Percentiles rank a stretch among this genome's conserved stretches.
These are phyloP conservation scores for Barnettozyma californica DNA, from an alignment of 805 yeast genomes.

Conservation along the genomic window DNA sequence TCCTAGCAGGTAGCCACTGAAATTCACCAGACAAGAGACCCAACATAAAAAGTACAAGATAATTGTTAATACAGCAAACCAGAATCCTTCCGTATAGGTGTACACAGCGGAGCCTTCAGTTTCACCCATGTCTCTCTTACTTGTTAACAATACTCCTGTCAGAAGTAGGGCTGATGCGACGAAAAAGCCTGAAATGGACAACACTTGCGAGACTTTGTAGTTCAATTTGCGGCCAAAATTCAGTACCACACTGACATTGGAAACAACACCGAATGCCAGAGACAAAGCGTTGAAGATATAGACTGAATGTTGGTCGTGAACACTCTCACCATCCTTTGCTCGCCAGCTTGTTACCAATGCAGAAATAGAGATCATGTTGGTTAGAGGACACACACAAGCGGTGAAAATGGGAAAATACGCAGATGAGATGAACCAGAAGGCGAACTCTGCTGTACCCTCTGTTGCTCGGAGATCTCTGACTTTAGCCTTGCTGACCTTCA, in stretches of 20 bases:
- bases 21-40: slow-evolving; percentile 48
- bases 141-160: slow-evolving; percentile 39
- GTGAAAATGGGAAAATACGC: slow-evolving; percentile 70
- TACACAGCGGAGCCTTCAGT: slow-evolving; percentile 15
- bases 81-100: slow-evolving; percentile 56
- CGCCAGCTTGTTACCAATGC: slow-evolving; percentile 73
- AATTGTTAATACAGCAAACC: slow-evolving; percentile 70
- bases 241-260: slow-evolving; percentile 63
- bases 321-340: slow-evolving; percentile 20
- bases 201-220: slow-evolving; percentile 55
- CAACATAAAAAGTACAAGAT: slow-evolving; percentile 57
- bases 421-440: slow-evolving; percentile 59
- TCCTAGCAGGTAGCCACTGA: slow-evolving; percentile 49
- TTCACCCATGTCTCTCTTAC: slow-evolving; percentile 25
- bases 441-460: slow-evolving; percentile 16
- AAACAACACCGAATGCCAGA: slow-evolving; percentile 56
- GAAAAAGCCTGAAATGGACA: slow-evolving; percentile 63
- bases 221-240: slow-evolving; percentile 58
- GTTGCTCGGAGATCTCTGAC: slow-evolving; percentile 12
- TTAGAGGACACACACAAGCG: slow-evolving; percentile 74
- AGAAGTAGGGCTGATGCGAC: slow-evolving; percentile 51
- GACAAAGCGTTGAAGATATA: slow-evolving; percentile 57
- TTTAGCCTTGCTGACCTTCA: slow-evolving; percentile 14
- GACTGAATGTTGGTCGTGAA: slow-evolving; percentile 37
- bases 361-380: slow-evolving; percentile 67